Evolutionary conservation across 257 asterid species (phyloP).

Genomic region (Paraleonurus japonicus): DNA sequence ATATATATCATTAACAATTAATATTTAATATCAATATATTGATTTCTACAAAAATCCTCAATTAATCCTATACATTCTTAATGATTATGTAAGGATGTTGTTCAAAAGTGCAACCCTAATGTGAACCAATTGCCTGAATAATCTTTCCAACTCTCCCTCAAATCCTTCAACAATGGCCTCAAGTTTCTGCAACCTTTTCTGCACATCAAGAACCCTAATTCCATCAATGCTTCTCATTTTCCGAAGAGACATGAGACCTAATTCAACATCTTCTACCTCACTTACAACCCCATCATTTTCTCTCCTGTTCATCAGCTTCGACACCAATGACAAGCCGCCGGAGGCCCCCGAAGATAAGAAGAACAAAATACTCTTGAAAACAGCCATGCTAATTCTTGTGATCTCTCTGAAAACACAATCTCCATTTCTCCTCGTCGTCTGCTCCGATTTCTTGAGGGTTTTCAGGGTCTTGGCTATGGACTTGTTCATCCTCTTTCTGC

Average conservation of each 20-base stretch:
- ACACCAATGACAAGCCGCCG: slow-evolving; percentile 34
- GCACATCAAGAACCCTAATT: slow-evolving; percentile 32
- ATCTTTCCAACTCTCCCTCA: slow-evolving; percentile 35
- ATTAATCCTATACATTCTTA: not conserved
- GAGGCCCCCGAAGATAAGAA: slow-evolving; percentile 40
- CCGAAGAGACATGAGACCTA: slow-evolving; percentile 34
- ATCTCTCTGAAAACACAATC: slow-evolving; percentile 36
- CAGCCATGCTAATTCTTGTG: slow-evolving; percentile 24
- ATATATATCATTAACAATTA: no score
- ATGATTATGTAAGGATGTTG: slow-evolving; percentile 33
- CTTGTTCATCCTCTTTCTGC: slow-evolving; percentile 43
- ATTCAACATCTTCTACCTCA: slow-evolving; percentile 45
- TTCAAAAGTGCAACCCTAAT: slow-evolving; percentile 44
- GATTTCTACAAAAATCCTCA: no score
- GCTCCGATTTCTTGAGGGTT: slow-evolving; percentile 32
- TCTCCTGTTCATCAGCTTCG: slow-evolving; percentile 39
- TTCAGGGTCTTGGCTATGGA: slow-evolving; percentile 36
- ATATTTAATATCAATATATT: not conserved
- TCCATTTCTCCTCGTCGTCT: not conserved
- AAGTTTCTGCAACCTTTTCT: slow-evolving; percentile 35
- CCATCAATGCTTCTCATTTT: slow-evolving; percentile 13
- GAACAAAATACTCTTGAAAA: slow-evolving; percentile 39
- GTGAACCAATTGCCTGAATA: slow-evolving; percentile 35
- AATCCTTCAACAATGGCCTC: slow-evolving; percentile 29
- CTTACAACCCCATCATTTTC: slow-evolving; percentile 13